Base-by-base conservation (phyloP, 2,329 filamentous ascomycete genomes). In the Hypoxylon sp. region DNA sequence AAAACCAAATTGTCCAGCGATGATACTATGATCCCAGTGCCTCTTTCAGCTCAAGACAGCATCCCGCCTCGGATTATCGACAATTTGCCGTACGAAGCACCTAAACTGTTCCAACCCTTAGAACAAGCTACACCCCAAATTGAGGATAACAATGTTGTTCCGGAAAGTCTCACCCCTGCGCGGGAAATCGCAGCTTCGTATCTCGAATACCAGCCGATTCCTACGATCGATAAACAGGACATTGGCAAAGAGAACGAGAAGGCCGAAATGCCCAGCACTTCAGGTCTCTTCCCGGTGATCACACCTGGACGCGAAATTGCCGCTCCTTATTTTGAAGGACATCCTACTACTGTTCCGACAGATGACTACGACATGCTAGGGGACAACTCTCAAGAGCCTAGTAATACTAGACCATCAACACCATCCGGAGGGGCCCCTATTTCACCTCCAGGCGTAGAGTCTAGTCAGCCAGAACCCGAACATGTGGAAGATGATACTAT, bases 1-100 rank as follows among this genome's bases (percentile, higher is more conserved):
- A 76, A 75, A 59, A 77, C 70, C 19, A 61, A 65, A 56, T 64
- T 72, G 30, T 64, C 58, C 37, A 62, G 67, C 37, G 71, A 75
- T 17, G 62, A 72, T 13, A 48, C 62, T n/a, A 68, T 70, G 57
- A 57, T 75, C 11, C 55, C 70, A 2, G 71, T 75, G 51, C 67
- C 73, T 17, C 68, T 74, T 32, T 62, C 73, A 15, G 62, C 71
- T n/a, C 68, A 71, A 26, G 56, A 54, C 6, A 73, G 74, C 43
- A 52, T 72, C 34, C 66, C 69, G 15, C 67, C 68, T 22, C 64
- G 59, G 8, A 70, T 68, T 28, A 32, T 64, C 1, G 67, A 72
- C 24, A 60, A 17, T 41, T 50, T 54, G 4, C 22, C n/a, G 10
- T 32, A 50, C 62, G 49, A 60, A 20, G 28, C 50, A 6, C 53